Evolutionary conservation across 2,329 filamentous ascomycete genomes (phyloP).

Genomic region (Fusarium sp.): DNA sequence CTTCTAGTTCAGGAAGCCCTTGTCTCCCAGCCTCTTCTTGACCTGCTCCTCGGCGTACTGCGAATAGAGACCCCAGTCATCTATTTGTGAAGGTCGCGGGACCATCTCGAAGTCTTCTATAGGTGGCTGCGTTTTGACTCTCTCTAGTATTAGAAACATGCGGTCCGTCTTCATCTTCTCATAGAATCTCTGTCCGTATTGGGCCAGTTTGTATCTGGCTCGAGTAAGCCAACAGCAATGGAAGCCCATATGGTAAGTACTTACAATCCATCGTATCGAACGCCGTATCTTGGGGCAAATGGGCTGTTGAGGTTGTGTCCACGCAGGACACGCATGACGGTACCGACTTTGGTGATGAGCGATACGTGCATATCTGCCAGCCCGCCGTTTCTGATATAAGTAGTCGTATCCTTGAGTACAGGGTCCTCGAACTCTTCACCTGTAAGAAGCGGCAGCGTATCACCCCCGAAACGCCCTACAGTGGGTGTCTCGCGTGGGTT

Average conservation of each 20-base stretch:
- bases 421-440: conserved; percentile 61
- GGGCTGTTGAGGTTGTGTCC: conserved; percentile 63
- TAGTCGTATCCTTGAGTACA: conserved; percentile 46
- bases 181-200: conserved; percentile 57
- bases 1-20: conserved; percentile 57
- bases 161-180: conserved; percentile 52
- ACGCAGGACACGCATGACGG: conserved; percentile 64
- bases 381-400: conserved; percentile 60
- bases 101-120: conserved; percentile 58
- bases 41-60: conserved; percentile 59
- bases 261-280: conserved; percentile 70
- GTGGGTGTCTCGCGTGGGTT: conserved; percentile 59
- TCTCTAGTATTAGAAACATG: conserved; percentile 61
- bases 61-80: conserved; percentile 67
- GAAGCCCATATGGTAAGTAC: conserved; percentile 28
- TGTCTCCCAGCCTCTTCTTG: conserved; percentile 53
- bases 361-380: conserved; percentile 61
- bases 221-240: conserved; percentile 6
- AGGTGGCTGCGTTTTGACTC: conserved; percentile 55
- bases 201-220: conserved; percentile 61
- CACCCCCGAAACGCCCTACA: conserved; percentile 59
- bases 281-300: conserved; percentile 63
- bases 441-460: conserved; percentile 63
- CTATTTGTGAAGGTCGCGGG: conserved; percentile 66
- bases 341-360: conserved; percentile 63